phyloP scores from a whole-genome alignment of 2,329 filamentous ascomycete species.

The Tolypocladium amazonense region DNA sequence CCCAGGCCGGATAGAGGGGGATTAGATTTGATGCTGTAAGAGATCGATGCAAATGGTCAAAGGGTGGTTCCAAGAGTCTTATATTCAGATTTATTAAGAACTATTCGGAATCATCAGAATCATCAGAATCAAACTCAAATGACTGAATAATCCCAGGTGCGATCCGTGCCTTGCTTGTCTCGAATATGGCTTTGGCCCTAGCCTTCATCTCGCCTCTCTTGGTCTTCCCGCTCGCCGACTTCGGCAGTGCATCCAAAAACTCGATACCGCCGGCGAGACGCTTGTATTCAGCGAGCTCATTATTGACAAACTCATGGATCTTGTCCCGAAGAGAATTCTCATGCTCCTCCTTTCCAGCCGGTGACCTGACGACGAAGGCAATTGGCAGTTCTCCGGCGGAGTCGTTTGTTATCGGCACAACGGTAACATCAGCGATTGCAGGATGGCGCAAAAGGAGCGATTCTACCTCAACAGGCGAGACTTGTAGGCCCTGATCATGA shows the following conservation, averaged over 20 bases:
- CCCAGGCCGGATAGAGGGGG: too few species aligned
- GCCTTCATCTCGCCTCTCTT: conserved; percentile 38
- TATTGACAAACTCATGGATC: conserved; percentile 37
- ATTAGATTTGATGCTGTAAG: too few species aligned
- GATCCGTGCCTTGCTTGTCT: not conserved
- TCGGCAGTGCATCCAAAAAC: conserved; percentile 46
- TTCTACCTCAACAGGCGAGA: conserved; percentile 62
- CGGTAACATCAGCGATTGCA: conserved; percentile 54
- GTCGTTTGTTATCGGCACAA: conserved; percentile 50
- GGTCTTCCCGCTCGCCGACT: conserved; percentile 50
- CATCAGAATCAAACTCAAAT: conserved; percentile 6
- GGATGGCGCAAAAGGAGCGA: conserved; percentile 55
- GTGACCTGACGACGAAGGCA: conserved; percentile 41
- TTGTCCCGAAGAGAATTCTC: conserved; percentile 37
- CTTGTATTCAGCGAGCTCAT: conserved; percentile 29
- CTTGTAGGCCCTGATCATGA: conserved; percentile 54
- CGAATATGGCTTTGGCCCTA: conserved; percentile 11
- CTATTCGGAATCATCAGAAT: not conserved
- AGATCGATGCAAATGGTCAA: not conserved
- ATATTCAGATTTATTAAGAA: not conserved
- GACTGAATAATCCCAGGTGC: conserved; percentile 2
- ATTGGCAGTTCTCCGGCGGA: conserved; percentile 44
- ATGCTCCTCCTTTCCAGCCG: conserved; percentile 30
- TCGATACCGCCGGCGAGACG: conserved; percentile 37
- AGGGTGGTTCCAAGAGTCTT: not conserved